These are phyloP conservation scores for Cenchrus fungigraminus DNA, from an alignment of 176 grass and related monocot species.

Conservation along the genomic window DNA sequence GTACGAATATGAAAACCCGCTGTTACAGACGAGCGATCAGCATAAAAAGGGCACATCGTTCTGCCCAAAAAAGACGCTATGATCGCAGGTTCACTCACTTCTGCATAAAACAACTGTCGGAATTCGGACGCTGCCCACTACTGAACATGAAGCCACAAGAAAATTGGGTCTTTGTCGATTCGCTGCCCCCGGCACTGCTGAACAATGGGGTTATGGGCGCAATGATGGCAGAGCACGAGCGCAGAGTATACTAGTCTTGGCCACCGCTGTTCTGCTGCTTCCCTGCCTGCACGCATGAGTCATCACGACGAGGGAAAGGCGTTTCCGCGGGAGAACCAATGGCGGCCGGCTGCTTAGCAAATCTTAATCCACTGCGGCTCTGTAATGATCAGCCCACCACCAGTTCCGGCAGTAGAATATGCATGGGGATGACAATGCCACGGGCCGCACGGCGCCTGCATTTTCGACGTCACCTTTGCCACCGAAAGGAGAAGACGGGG, in stretches of 20 bases:
- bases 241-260: background rate
- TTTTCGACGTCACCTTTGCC: too few species aligned
- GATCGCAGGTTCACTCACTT: background rate
- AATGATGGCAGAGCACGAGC: background rate
- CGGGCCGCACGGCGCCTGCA: background rate
- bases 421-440: background rate
- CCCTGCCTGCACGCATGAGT: background rate
- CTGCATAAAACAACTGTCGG: background rate
- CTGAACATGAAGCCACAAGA: background rate
- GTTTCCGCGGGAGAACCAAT: background rate
- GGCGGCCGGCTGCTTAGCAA: background rate
- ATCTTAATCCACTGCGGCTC: background rate
- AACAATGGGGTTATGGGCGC: background rate
- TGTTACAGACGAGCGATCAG: background rate
- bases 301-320: background rate
- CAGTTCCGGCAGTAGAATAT: background rate
- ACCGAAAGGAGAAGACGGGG: background rate
- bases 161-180: background rate
- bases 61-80: background rate
- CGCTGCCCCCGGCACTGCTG: background rate
- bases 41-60: background rate
- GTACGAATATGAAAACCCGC: background rate
- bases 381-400: background rate
- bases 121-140: background rate
- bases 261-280: background rate